These are phyloP conservation scores for Cladosporium sp. DNA, from an alignment of 2,329 filamentous ascomycete genomes.

Conservation along the genomic window DNA sequence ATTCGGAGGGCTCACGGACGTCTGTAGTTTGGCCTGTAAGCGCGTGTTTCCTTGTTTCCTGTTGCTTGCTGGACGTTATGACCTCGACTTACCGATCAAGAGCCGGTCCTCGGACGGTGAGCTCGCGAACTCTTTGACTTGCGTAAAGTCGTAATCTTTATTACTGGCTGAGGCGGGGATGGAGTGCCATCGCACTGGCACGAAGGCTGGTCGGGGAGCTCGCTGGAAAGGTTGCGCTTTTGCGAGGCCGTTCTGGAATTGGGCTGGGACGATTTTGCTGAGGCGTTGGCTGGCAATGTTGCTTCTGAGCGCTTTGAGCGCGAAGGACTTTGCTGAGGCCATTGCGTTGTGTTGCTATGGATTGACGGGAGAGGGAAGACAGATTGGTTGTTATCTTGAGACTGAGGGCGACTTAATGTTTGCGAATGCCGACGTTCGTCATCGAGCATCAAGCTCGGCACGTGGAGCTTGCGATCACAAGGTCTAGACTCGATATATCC, in stretches of 20 bases:
- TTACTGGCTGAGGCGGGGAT: slow-evolving; percentile 33
- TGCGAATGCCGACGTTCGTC: slow-evolving; percentile 13
- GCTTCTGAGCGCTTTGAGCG: slow-evolving; percentile 25
- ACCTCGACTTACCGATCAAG: slow-evolving; percentile 32
- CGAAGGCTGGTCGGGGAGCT: slow-evolving; percentile 21
- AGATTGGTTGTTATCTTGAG: neutral
- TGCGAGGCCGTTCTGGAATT: slow-evolving; percentile 18
- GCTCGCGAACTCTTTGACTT: slow-evolving; percentile 42
- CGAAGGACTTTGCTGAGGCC: slow-evolving; percentile 29
- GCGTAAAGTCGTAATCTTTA: slow-evolving; percentile 45
- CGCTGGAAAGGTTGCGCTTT: slow-evolving; percentile 23
- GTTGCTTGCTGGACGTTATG: too few species aligned
- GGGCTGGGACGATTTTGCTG: slow-evolving; percentile 14
- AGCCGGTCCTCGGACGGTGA: slow-evolving; percentile 36
- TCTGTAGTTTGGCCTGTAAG: slow-evolving; percentile 48
- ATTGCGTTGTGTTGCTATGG: slow-evolving; percentile 20
- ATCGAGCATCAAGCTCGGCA: neutral
- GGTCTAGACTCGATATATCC: neutral
- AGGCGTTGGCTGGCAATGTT: slow-evolving; percentile 21
- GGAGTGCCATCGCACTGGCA: slow-evolving; percentile 42
- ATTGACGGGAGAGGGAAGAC: neutral
- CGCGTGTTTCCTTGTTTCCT: neutral
- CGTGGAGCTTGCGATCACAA: neutral
- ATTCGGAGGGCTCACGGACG: slow-evolving; percentile 72
- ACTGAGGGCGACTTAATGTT: neutral